phyloP scores from a whole-genome alignment of 2,329 filamentous ascomycete genomes.

The Ophiostoma novo-ulmi region DNA sequence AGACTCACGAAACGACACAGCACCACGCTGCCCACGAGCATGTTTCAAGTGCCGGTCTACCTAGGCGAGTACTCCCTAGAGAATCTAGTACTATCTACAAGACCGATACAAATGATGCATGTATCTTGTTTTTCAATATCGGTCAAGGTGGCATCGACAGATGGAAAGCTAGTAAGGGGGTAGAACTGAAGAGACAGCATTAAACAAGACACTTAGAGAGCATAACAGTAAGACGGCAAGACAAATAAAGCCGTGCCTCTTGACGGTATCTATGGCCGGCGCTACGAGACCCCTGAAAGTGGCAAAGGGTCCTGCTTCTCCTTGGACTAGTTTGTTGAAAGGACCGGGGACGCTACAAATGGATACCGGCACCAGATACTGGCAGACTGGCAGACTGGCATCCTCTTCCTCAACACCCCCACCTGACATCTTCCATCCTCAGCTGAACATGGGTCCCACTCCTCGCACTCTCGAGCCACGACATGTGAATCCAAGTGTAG shows the following conservation, averaged over 20 bases:
- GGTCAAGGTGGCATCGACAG: not conserved
- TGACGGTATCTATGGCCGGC: too few species aligned
- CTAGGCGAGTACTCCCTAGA: too few species aligned
- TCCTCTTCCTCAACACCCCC: not conserved
- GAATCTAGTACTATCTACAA: not conserved
- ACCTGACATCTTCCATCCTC: not conserved
- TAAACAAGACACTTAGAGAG: not conserved
- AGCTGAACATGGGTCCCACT: slow-evolving; percentile 14
- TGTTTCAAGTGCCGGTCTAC: not conserved
- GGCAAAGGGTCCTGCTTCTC: not conserved
- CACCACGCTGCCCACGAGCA: not conserved
- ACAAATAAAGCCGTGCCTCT: too few species aligned
- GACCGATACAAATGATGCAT: not conserved
- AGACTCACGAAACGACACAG: not conserved
- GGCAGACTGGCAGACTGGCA: too few species aligned
- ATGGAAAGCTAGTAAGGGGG: slow-evolving; percentile 1
- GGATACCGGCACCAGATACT: not conserved
- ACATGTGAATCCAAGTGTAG: not conserved
- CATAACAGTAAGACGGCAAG: not conserved
- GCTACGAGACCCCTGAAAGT: not conserved
- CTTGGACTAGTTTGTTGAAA: not conserved
- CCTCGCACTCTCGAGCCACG: not conserved
- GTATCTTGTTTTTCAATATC: not conserved
- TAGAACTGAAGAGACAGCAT: not conserved
- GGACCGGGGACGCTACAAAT: not conserved